Conservation (phyloP, 176 grass and related monocot species). For the Ensete glaucum region DNA sequence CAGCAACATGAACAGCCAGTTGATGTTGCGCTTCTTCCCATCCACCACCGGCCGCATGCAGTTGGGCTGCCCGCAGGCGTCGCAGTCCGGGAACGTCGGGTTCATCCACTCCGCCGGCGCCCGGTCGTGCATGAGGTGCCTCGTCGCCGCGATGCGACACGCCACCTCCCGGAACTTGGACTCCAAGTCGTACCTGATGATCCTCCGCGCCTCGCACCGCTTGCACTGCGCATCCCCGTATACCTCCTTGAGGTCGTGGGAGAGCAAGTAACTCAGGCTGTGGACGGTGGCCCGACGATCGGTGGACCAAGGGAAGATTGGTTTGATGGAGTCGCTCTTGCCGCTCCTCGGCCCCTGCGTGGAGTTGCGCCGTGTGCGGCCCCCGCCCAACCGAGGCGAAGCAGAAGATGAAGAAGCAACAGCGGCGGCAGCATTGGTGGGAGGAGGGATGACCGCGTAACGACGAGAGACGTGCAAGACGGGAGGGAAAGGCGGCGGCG, state of each 20-base stretch:
- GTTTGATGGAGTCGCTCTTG: not conserved
- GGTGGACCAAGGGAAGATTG: conserved; percentile 14
- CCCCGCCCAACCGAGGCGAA: too few relatives aligned
- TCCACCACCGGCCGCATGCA: not conserved
- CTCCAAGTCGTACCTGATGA: not conserved
- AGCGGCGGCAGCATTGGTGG: too few relatives aligned
- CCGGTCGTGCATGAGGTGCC: not conserved
- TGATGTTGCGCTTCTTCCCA: conserved; percentile 7
- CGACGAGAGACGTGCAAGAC: too few relatives aligned
- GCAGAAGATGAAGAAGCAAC: too few relatives aligned
- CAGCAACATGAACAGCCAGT: conserved; percentile 22
- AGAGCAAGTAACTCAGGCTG: not conserved
- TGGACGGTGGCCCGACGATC: conserved; percentile 15
- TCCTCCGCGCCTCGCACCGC: not conserved
- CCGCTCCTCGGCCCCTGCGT: too few relatives aligned
- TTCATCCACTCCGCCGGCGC: conserved; percentile 9
- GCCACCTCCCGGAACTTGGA: conserved; percentile 2
- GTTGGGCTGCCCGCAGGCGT: not conserved
- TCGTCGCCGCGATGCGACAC: not conserved
- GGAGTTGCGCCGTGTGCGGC: too few relatives aligned
- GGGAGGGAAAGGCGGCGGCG: too few relatives aligned
- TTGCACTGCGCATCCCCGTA: not conserved
- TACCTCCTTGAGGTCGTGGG: not conserved
- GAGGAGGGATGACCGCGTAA: too few relatives aligned
- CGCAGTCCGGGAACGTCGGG: not conserved